These are phyloP conservation scores for Verticillium tricorpus DNA, from an alignment of 2,329 filamentous ascomycete genomes.

Conservation along the genomic window DNA sequence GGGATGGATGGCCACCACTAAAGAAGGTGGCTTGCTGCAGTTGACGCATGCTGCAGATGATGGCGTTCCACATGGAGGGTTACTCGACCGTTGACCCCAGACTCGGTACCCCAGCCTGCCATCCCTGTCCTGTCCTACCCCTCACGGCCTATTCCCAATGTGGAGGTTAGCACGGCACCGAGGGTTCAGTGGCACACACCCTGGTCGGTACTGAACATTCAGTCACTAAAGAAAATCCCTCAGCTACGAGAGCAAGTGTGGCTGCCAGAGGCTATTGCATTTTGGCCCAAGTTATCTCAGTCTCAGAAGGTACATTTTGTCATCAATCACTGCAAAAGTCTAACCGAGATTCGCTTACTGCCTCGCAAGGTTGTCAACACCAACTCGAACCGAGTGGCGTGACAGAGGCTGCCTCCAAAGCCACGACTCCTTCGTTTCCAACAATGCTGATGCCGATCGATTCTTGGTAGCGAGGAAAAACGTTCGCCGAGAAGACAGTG, in stretches of 20 bases:
- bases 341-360: neutral
- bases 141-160: neutral
- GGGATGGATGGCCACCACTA: neutral
- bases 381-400: conserved; percentile 15
- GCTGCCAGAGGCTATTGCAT: neutral
- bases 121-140: neutral
- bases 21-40: neutral
- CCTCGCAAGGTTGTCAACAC: conserved; percentile 4
- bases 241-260: neutral
- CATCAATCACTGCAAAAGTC: neutral
- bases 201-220: neutral
- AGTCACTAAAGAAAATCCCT: neutral
- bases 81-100: neutral
- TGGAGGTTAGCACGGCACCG: neutral
- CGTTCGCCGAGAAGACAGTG: conserved; percentile 19
- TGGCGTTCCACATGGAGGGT: neutral
- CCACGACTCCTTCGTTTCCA: conserved; percentile 4
- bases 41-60: neutral
- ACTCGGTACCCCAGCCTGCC: neutral
- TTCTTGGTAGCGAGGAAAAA: conserved; percentile 21
- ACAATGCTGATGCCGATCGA: conserved; percentile 18
- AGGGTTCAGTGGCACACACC: neutral
- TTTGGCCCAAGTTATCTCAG: neutral
- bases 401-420: conserved; percentile 7
- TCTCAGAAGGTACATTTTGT: neutral